A percentile compares a stretch with the other conserved stretches of the same genome.
phyloP scores from a whole-genome alignment of 805 yeast species.

The Hanseniaspora pseudoguilliermondii region DNA sequence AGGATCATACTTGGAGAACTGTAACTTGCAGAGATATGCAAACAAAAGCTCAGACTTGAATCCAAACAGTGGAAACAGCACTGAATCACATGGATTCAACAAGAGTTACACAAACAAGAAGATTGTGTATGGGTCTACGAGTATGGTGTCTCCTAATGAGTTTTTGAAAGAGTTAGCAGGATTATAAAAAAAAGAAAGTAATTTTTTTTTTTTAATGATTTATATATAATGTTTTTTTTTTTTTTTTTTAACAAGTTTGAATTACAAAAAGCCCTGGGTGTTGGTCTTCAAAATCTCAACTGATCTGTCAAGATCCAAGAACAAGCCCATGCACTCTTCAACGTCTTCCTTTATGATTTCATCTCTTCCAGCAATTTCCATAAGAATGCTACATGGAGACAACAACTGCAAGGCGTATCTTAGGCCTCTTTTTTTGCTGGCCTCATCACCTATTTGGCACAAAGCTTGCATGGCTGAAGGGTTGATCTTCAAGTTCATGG shows the following conservation, averaged over 20 bases:
- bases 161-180: slow-evolving; percentile 55
- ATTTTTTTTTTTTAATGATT: too few species aligned
- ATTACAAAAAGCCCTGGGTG: slow-evolving; percentile 3
- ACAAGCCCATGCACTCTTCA: slow-evolving; percentile 69
- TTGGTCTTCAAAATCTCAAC: slow-evolving; percentile 44
- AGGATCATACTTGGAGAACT: slow-evolving; percentile 88
- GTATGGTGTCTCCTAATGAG: slow-evolving; percentile 53
- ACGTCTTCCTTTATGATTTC: slow-evolving; percentile 60
- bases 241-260: not conserved
- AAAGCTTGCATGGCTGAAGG: slow-evolving; percentile 62
- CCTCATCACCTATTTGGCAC: slow-evolving; percentile 58
- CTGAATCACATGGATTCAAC: slow-evolving; percentile 28
- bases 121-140: slow-evolving; percentile 76
- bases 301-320: slow-evolving; percentile 76
- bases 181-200: slow-evolving; percentile 29
- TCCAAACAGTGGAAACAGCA: slow-evolving; percentile 23
- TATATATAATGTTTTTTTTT: not conserved
- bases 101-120: slow-evolving; percentile 5
- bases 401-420: slow-evolving; percentile 86
- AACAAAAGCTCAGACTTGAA: slow-evolving; percentile 29
- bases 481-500: slow-evolving; percentile 58
- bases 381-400: slow-evolving; percentile 78
- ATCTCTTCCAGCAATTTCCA: slow-evolving; percentile 57
- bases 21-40: slow-evolving; percentile 85
- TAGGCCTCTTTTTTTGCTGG: slow-evolving; percentile 39